phyloP scores from a whole-genome alignment of 371 early-diverging fungal species.

The Actinomortierella wolfii region DNA sequence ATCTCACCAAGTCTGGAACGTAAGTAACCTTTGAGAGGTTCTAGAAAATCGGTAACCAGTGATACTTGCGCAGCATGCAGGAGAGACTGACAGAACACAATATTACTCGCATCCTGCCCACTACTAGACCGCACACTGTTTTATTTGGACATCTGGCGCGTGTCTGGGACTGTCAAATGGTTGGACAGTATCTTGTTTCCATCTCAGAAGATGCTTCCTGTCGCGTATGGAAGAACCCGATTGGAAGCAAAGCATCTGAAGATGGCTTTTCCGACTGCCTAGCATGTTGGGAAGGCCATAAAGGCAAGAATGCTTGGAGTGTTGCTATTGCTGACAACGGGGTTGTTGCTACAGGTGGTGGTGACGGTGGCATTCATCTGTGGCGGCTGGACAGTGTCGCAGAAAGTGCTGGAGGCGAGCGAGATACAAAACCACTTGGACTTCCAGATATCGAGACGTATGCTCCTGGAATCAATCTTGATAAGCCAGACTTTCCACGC shows the following conservation, averaged over 20 bases:
- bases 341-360: constrained; percentile 73
- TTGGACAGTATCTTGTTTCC: constrained; percentile 53
- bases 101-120: not conserved
- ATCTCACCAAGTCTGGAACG: constrained; percentile 41
- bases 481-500: constrained; percentile 39
- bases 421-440: constrained; percentile 30
- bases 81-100: not conserved
- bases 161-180: constrained; percentile 80
- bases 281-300: constrained; percentile 80
- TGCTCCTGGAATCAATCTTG: constrained; percentile 7
- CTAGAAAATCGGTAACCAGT: no score
- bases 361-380: constrained; percentile 78
- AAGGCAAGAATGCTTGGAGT: constrained; percentile 85
- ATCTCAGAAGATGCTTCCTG: constrained; percentile 73
- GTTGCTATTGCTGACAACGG: constrained; percentile 59
- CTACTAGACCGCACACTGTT: constrained; percentile 50
- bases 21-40: constrained; percentile 9
- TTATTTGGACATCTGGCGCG: constrained; percentile 85
- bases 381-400: constrained; percentile 67
- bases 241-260: constrained; percentile 24
- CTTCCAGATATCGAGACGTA: constrained; percentile 31
- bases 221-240: constrained; percentile 74
- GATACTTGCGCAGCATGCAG: not conserved
- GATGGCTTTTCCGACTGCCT: constrained; percentile 58
- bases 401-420: constrained; percentile 59